Percentiles rank a stretch among this genome's conserved stretches.
Evolutionary conservation across 2,329 filamentous ascomycete genomes (phyloP).

Genomic region (Westerdykella sp.): DNA sequence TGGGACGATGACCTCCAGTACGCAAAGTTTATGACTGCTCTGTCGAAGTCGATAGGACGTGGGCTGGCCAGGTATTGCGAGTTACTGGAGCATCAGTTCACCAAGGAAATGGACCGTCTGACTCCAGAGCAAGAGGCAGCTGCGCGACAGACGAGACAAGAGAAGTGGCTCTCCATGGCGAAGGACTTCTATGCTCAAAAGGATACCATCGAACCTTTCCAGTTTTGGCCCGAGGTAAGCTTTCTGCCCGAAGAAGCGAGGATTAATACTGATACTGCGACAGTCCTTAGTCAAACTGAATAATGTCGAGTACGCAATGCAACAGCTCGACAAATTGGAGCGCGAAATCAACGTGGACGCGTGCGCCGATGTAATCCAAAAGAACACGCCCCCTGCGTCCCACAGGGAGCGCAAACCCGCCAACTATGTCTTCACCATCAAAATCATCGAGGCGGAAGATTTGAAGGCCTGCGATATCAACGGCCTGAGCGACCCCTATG

Average conservation of each 20-base stretch:
- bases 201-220: conserved; percentile 91
- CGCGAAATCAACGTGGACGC: conserved; percentile 84
- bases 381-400: conserved; percentile 65
- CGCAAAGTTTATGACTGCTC: conserved; percentile 92
- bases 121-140: conserved; percentile 81
- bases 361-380: conserved; percentile 75
- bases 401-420: conserved; percentile 62
- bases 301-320: conserved; percentile 91
- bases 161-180: conserved; percentile 87
- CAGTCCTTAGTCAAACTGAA: conserved; percentile 97
- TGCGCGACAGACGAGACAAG: conserved; percentile 72
- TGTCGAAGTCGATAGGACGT: conserved; percentile 76
- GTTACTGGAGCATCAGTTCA: conserved; percentile 76
- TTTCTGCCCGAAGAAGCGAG: neutral
- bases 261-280: conserved; percentile 2
- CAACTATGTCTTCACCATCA: conserved; percentile 97
- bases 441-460: conserved; percentile 96
- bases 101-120: conserved; percentile 85
- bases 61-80: conserved; percentile 90
- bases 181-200: conserved; percentile 90
- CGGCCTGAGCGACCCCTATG: conserved; percentile 91
- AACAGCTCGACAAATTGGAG: conserved; percentile 86
- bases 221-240: conserved; percentile 84
- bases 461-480: conserved; percentile 96
- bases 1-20: conserved; percentile 94